Base-by-base conservation (phyloP, 1,139 yeast species). In the Debaryomyces robertsiae region DNA sequence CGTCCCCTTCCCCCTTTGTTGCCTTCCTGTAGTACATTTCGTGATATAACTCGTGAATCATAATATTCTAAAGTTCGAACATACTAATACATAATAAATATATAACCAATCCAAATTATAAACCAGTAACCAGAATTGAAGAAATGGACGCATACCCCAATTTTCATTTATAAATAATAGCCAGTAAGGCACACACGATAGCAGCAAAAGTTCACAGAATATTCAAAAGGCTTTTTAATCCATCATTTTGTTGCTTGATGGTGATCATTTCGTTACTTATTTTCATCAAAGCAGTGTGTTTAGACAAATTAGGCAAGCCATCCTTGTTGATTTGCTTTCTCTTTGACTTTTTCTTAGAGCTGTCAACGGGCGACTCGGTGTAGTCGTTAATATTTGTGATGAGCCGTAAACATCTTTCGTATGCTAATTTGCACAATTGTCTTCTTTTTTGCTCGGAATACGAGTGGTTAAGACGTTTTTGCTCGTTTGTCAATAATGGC, bases 381-480 rank as follows among this genome's bases (percentile, higher is more conserved):
- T 69, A 73, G 22, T 71, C 73, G 17, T 69, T 73, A 32, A 71
- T 63, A 44, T 73, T 63, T 18, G 73, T 68, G 28, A 73, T 65
- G 35, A 71, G 57, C 30, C 69, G 57, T 36, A 73, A 59, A 50
- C 78, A 72, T 43, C 78, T 55, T 40, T 80, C 82, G 55, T 80
- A 81, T 1, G 86, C 81, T 27, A 68, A 64, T 59, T 85, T 86
- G 57, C 91, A 87, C 50, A 77, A 62, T 47, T 80, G 82, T 34
- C 96, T 72, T 42, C 96, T 74, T 53, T 79, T 78, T 61, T 87
- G 89, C 59, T 88, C 96, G 39, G 87, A 80, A 37, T 79, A 71
- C 6, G 86, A 81, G 58, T 88, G 96, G 54, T 84, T 84, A 41
- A 73, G 58, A 41, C 93, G 72, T 54, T 84, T 84, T 56, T 86